Base-by-base conservation (phyloP, 2,329 filamentous ascomycete species). In the Sordariomycetes sp. region DNA sequence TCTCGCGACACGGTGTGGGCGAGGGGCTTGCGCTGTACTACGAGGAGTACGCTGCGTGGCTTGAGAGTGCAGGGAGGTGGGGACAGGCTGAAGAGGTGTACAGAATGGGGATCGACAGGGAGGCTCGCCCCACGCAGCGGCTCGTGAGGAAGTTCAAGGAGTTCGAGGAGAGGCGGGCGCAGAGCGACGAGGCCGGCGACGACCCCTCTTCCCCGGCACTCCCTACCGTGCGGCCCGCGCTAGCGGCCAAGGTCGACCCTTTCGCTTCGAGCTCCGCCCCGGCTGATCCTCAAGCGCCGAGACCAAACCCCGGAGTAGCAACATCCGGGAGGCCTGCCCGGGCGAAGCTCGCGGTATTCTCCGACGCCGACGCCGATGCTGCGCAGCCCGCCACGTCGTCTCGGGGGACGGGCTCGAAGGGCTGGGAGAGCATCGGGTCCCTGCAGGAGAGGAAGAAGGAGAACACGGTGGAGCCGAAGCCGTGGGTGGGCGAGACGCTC, bases 41-140 rank as follows among this genome's bases (percentile, higher is more conserved):
- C 72, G 94, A 99, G 70, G 94, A 97, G 68, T 99, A 96, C 68
- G 92, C 94, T 1, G 88, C 85, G 1, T 97, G 92, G 90, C 77
- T 99, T 7, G 94, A 99, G 74, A 79, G 83, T 40, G 88, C 86
- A 7, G 88, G 85, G 16, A 80, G 93, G 62, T 97, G 90, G 88
- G 81, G 79, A 24, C 94, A 99, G 70, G 93, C 94, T 0, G 91
- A 96, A 65, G 94, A 99, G 70, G 89, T 99, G 1, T 97, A 95
- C 70, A 86, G 87, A 65, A 77, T 96, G 63, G 94, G 94, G 1
- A 87, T 99, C 58, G 89, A 97, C 70, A 85, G 86, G 50, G 91
- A 95, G 65, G 94, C 94, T 3, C 81, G 89, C 43, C 94, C 94
- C 2, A 80, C 83, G 0, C 87, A 92, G 68, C 82, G 94, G 52